Percentiles rank a stretch among this genome's conserved stretches.
Conservation (phyloP, 768 basidiomycete genomes). For the Phlebiopsis gigantea region DNA sequence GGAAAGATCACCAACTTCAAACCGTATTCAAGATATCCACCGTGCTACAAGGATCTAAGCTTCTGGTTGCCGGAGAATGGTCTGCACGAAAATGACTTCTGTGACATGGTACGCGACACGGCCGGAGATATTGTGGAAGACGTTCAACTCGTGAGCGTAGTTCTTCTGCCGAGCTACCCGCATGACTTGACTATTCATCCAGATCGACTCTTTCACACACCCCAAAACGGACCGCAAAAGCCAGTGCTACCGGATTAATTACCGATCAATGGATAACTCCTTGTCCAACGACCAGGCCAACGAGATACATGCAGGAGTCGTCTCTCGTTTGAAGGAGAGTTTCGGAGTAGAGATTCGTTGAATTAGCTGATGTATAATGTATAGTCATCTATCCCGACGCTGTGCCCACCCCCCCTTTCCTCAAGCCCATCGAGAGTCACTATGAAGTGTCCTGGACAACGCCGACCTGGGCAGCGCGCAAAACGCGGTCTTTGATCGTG, state of each 20-base stretch:
- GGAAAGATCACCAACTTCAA: slow-evolving; percentile 79
- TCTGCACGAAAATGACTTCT: slow-evolving; percentile 95
- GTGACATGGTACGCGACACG: slow-evolving; percentile 87
- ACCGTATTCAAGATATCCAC: slow-evolving; percentile 89
- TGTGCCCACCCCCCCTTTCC: slow-evolving; percentile 1
- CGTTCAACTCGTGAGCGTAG: slow-evolving; percentile 70
- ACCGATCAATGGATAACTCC: slow-evolving; percentile 95
- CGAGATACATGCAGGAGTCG: slow-evolving; percentile 61
- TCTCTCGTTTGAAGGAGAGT: slow-evolving; percentile 46
- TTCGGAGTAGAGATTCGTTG: slow-evolving; percentile 88
- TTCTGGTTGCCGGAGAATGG: slow-evolving; percentile 71
- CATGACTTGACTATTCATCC: slow-evolving; percentile 10
- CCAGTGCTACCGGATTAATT: slow-evolving; percentile 87
- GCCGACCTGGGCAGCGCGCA: slow-evolving; percentile 95
- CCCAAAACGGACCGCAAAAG: slow-evolving; percentile 80
- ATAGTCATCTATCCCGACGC: slow-evolving; percentile 13
- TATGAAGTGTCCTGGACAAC: slow-evolving; percentile 70
- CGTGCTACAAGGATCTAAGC: slow-evolving; percentile 90
- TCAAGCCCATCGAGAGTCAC: background rate
- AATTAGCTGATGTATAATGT: slow-evolving; percentile 32
- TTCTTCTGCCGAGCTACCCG: background rate
- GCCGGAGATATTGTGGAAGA: slow-evolving; percentile 92
- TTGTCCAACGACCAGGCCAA: slow-evolving; percentile 89
- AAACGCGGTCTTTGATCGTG: slow-evolving; percentile 88
- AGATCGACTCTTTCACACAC: slow-evolving; percentile 92